Base-by-base conservation (phyloP, 768 basidiomycete species). In the Collybia sp. region DNA sequence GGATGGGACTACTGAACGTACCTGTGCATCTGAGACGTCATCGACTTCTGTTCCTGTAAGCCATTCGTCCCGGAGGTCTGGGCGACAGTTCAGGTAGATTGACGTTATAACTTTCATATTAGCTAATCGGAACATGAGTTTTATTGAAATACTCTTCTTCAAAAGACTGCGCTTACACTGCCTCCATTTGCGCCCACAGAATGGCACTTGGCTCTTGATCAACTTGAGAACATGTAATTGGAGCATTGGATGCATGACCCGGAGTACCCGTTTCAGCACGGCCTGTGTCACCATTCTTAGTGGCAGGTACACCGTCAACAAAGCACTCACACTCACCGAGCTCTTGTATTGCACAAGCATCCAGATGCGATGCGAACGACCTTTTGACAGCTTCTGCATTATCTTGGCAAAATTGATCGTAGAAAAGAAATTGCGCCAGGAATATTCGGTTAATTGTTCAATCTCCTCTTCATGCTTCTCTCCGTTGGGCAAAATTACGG, bases 71-170 rank as follows among this genome's bases (percentile, higher is more conserved):
- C 95, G 80, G 35, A 99, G 75, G 60, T 98, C 95, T 6, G 96
- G 96, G 44, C 96, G 79, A 61, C 94, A 97, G 58, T 97, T 96
- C 47, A 98, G 73, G 64, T 99, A 99, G 53, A 99, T 97, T 13
- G 94, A 84, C 8, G 96, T 99, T 55, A 99, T 98, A 46, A 98
- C 90, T 68, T 99, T 98, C 96, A 99, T 99, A 64, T 98, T 99
- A 16, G 92, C 95, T 98, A 58, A 43, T 31, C 17, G 45, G 42
- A 12, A 44, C 34, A 43, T 47, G 40, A 45, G 49, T 44, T 15
- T 43, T 12, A 16, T 41, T 15, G 20, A 30, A 38, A 47, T 42
- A 20, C 41, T 40, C 34, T 45, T 39, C 49, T 42, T 30, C 31
- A 33, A 30, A 38, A 31, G 30, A 15, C 46, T 35, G 46, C 43